Base-by-base conservation (phyloP, 257 asterid genomes). In the Orobanche coerulescens region DNA sequence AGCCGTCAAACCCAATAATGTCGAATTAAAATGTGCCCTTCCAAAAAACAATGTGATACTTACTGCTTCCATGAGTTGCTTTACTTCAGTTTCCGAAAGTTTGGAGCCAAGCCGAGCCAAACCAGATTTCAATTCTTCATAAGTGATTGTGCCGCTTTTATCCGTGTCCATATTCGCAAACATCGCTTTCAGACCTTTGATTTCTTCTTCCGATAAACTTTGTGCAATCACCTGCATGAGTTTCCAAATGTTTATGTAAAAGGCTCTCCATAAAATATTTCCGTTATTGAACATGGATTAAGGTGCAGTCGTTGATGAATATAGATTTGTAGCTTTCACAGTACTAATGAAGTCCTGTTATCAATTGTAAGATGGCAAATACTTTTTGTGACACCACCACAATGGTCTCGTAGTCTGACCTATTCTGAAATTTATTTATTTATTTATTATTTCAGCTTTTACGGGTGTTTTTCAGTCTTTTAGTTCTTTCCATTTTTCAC, bases 51-150 rank as follows among this genome's bases (percentile, higher is more conserved):
- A 15, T 39, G 34, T 15, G 19, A 60, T 58, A 68, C 94, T 82
- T 66, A 89, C 97, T 19, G 95, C 97, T 64, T 89, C 97, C 97
- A 89, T 86, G 50, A 89, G 92, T 71, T 89, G 97, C 71, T 79
- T 77, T 49, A 86, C 95, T 86, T 89, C 95, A 2, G 68, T 43
- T 77, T 89, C 95, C 0, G 97, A 77, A 37, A 89, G 71, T 69
- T 84, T 89, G 24, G 97, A 89, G 28, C 95, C 97, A 5, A 89
- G 91, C 22, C 94, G 81, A 57, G 97, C 90, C 75, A 89, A 72
- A 23, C 97, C 97, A 40, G 84, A 70, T 75, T 89, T 89, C 66
- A 89, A 64, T 51, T 89, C 95, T 75, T 89, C 97, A 37, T 82
- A 86, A 9, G 97, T 89, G 75, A 89, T 89, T 36, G 97, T 77